These are phyloP conservation scores for Pseudocercospora cruenta DNA, from an alignment of 2,329 filamentous ascomycete genomes.

Conservation along the genomic window DNA sequence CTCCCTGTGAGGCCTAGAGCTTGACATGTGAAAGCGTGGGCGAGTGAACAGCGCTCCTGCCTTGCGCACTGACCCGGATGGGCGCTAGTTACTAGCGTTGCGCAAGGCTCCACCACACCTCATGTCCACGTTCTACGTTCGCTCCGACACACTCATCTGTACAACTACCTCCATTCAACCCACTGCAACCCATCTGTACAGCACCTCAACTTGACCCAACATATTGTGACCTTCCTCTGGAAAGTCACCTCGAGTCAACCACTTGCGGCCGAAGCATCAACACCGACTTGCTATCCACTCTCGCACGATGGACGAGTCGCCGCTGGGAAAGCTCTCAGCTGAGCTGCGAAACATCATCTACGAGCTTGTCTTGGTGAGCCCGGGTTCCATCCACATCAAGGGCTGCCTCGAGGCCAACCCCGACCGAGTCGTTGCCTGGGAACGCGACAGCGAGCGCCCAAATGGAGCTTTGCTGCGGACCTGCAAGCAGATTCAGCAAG, in stretches of 20 bases:
- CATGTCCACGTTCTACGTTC: background rate
- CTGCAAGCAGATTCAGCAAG: slow-evolving; percentile 33
- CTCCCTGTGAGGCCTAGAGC: background rate
- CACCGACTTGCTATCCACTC: background rate
- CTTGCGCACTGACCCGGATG: background rate
- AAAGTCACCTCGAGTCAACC: too few relatives aligned
- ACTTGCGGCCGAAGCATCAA: too few relatives aligned
- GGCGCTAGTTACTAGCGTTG: background rate
- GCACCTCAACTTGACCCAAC: background rate
- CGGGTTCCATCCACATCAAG: background rate
- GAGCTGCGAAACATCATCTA: background rate
- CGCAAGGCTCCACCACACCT: background rate
- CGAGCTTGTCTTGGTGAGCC: background rate
- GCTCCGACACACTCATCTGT: background rate
- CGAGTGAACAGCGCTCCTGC: background rate
- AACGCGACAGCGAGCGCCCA: background rate
- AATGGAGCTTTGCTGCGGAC: slow-evolving; percentile 31
- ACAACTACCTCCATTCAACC: background rate
- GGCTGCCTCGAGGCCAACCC: background rate
- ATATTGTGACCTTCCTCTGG: too few relatives aligned
- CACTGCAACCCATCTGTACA: background rate
- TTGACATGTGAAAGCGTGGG: too few relatives aligned
- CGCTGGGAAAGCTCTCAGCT: background rate
- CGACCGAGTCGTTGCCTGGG: background rate
- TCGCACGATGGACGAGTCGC: slow-evolving; percentile 4